Evolutionary conservation across 441 rosid genomes (phyloP).

Genomic region (Flueggea neowawraea): DNA sequence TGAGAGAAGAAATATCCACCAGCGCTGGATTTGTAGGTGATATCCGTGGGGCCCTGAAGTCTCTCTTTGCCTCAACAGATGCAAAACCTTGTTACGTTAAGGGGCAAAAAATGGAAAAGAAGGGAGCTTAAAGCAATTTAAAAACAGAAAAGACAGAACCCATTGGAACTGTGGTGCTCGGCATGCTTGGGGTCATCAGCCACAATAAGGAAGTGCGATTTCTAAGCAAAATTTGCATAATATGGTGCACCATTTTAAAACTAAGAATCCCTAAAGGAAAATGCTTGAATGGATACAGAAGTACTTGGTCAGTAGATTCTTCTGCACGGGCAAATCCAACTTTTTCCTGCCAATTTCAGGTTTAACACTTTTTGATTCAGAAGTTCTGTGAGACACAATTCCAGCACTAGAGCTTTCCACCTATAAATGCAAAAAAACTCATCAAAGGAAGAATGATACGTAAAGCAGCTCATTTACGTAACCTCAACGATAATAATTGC

Average conservation of each 20-base stretch:
- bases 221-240: not conserved
- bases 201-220: not conserved
- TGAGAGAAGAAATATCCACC: conserved; percentile 27
- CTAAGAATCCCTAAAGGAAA: conserved; percentile 2
- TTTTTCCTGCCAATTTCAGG: conserved; percentile 57
- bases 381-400: conserved; percentile 17
- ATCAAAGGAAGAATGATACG: not conserved
- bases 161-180: not conserved
- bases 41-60: conserved; percentile 66
- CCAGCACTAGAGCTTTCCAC: conserved; percentile 32
- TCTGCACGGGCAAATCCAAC: conserved; percentile 90
- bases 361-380: conserved; percentile 37
- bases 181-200: not conserved
- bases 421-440: conserved; percentile 33
- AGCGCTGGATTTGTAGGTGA: conserved; percentile 48
- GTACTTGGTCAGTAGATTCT: conserved; percentile 87
- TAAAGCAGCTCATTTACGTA: not conserved
- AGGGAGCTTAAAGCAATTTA: conserved; percentile 8
- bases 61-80: conserved; percentile 83
- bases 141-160: not conserved
- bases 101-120: conserved; percentile 25
- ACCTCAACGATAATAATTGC: not conserved
- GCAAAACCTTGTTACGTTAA: conserved; percentile 75
- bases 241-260: not conserved
- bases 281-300: conserved; percentile 75